A percentile compares a stretch with the other conserved stretches of the same genome.
These are phyloP conservation scores for Gracilaria domingensis DNA, from an alignment of 23 red algal genomes.

Conservation along the genomic window DNA sequence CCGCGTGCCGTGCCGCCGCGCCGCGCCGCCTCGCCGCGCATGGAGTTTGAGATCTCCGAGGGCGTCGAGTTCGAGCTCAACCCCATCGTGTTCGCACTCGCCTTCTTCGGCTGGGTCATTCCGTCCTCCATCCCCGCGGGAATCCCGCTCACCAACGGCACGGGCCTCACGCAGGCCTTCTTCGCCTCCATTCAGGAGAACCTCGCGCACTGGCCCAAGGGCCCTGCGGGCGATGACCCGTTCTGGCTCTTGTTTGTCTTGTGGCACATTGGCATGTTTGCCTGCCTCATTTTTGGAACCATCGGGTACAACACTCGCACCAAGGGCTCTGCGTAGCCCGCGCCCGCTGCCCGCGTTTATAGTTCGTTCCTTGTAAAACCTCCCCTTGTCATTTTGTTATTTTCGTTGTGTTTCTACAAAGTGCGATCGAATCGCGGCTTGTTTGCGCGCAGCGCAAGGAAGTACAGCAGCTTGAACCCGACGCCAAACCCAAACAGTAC, in stretches of 20 bases:
- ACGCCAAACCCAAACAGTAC: conserved; percentile 50
- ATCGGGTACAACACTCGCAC: conserved; percentile 82
- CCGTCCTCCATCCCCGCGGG: conserved; percentile 89
- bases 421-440: conserved; percentile 56
- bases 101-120: conserved; percentile 87
- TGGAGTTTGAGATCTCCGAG: conserved; percentile 97
- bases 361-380: conserved; percentile 19
- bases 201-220: conserved; percentile 86
- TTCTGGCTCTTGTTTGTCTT: conserved; percentile 91
- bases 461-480: conserved; percentile 44
- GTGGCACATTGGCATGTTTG: conserved; percentile 97
- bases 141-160: conserved; percentile 91
- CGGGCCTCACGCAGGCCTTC: conserved; percentile 95
- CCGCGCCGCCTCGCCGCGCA: conserved; percentile 29
- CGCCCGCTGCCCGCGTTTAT: neutral
- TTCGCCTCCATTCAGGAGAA: conserved; percentile 90
- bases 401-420: conserved; percentile 13
- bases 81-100: conserved; percentile 81
- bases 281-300: conserved; percentile 90
- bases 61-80: conserved; percentile 80
- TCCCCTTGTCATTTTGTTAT: neutral
- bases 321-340: neutral
- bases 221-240: conserved; percentile 91
- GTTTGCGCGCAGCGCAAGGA: conserved; percentile 13
- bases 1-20: neutral